phyloP scores from a whole-genome alignment of 306 rosid genomes.

The Dryas drummondii region DNA sequence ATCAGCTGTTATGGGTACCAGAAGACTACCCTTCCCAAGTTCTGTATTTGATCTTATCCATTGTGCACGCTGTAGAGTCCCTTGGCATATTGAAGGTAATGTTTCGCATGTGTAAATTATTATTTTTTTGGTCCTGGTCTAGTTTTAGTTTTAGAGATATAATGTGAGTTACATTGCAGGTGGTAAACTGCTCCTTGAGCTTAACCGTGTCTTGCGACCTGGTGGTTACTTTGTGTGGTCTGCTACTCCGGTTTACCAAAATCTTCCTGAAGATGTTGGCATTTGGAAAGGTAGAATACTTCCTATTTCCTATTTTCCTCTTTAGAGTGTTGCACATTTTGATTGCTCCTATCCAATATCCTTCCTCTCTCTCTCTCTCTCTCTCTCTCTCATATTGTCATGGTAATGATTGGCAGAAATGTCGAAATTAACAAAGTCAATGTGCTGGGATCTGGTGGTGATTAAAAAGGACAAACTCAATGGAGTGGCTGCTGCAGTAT shows the following conservation, averaged over 20 bases:
- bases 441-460: slow-evolving; percentile 80
- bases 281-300: slow-evolving; percentile 72
- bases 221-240: slow-evolving; percentile 96
- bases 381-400: background rate
- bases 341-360: slow-evolving; percentile 9
- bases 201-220: slow-evolving; percentile 81
- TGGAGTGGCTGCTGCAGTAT: slow-evolving; percentile 75
- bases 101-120: background rate
- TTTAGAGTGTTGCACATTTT: slow-evolving; percentile 17
- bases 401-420: slow-evolving; percentile 50
- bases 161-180: slow-evolving; percentile 43
- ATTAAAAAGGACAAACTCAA: slow-evolving; percentile 58
- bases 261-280: slow-evolving; percentile 61
- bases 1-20: slow-evolving; percentile 76
- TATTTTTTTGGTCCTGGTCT: background rate
- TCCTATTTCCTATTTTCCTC: slow-evolving; percentile 7
- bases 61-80: slow-evolving; percentile 96
- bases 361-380: background rate
- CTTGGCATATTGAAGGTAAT: slow-evolving; percentile 90
- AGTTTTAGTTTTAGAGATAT: slow-evolving; percentile 14
- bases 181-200: slow-evolving; percentile 78
- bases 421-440: slow-evolving; percentile 64
- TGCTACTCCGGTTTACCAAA: slow-evolving; percentile 86
- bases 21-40: slow-evolving; percentile 73
- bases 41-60: slow-evolving; percentile 79